Base-by-base conservation (phyloP, 345 rosid genomes). In the Gossypium sturtianum region DNA sequence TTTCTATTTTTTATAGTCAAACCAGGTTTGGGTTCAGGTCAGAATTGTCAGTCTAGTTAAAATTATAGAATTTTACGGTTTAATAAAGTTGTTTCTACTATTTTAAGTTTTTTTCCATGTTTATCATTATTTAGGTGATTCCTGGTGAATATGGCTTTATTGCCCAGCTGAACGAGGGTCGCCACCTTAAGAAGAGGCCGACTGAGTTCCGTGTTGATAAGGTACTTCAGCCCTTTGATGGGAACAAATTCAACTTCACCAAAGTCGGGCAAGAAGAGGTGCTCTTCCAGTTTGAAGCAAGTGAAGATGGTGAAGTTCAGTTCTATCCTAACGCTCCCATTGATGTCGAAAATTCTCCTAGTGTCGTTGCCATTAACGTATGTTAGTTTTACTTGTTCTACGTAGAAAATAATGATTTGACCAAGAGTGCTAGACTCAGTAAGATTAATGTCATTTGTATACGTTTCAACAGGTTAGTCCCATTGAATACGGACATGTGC, bases 251-350 rank as follows among this genome's bases (percentile, higher is more conserved):
- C 79, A 95, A 91, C 79, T 95, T 95, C 85, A 93, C 96, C 67
- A 93, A 95, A 82, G 90, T 95, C 38, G 93, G 93, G 44, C 99
- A 90, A 77, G 99, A 95, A 77, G 99, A 95, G 86, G 82, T 95
- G 74, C 97, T 95, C 73, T 91, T 95, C 83, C 98, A 90, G 88
- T 90, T 95, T 75, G 90, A 88, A 82, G 92, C 92, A 4, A 91
- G 97, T 10, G 89, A 90, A 75, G 91, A 89, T 69, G 89, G 84
- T 34, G 86, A 86, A 76, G 75, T 80, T 53, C 91, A 87, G 72
- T 89, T 91, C 88, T 73, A 76, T 72, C 87, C 93, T 9, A 73
- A 64, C 60, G 96, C 90, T 65, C 91, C 93, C 0, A 20, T 94
- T 19, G 92, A 91, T 69, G 83, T 66, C 1, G 96, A 89, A 60